Base-by-base conservation (phyloP, 164 flowering plant genomes). In the Chimonanthus praecox region DNA sequence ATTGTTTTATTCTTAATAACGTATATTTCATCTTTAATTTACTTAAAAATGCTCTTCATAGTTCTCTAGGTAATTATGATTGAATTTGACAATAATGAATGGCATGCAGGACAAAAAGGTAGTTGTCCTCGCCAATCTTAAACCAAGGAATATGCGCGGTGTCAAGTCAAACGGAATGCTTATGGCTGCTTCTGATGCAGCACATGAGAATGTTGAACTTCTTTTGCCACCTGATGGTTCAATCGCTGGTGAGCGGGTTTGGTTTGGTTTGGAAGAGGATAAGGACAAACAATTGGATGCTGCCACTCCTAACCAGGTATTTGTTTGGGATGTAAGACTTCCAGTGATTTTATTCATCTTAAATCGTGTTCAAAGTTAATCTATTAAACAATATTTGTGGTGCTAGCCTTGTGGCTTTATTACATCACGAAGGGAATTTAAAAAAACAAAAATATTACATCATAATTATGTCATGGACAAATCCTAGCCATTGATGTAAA, bases 61-160 rank as follows among this genome's bases (percentile, higher is more conserved):
- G 21, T 18, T n/a, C 16, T 43, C 54, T 45, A 20, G 45, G 62
- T 69, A 50, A 44, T 18, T 44, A n/a, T 7, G 44, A 20, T 54
- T 70, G 4, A 54, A 50, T 69, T 49, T 44, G 50, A 47, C 16
- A 21, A 54, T 9, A 71, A 46, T 64, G 15, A 33, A 47, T 58
- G n/a, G 6, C 33, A 18, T 81, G 65, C 74, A 81, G 94, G 93
- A 79, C 65, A 76, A 50, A 71, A 79, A 78, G 47, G 99, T 95
- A 0, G 78, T 91, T 71, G 97, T 94, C 21, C 93, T 94, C 73
- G 94, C 96, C 21, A 94, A 94, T 84, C 85, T 94, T 70, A 94
- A 94, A 87, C 91, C 99, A 20, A 85, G 97, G 77, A 94, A 91
- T 74, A 94, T 94, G 99, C 92, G 95, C 45, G 99, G 99, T 48